Percentiles rank a stretch among this genome's conserved stretches.
Conservation (phyloP, 345 rosid species). For the Citrus maxima region DNA sequence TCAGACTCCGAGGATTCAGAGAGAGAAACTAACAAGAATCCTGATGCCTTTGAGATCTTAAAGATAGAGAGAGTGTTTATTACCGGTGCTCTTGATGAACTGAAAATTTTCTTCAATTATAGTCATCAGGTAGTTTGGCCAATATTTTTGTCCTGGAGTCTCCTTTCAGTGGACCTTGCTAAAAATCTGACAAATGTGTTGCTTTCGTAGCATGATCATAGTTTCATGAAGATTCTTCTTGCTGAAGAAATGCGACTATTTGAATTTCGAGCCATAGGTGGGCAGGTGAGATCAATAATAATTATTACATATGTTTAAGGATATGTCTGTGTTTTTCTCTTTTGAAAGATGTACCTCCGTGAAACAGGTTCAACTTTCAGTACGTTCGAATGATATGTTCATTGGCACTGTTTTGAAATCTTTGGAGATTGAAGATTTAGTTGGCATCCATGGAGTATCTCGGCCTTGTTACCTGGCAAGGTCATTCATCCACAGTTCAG, state of each 20-base stretch:
- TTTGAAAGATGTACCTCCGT: conserved; percentile 18
- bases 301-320: conserved; percentile 1
- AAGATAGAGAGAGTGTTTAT: conserved; percentile 62
- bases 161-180: conserved; percentile 16
- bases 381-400: conserved; percentile 73
- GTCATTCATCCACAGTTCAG: conserved; percentile 65
- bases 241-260: conserved; percentile 67
- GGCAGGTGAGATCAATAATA: conserved; percentile 58
- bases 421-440: conserved; percentile 94
- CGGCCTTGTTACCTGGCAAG: conserved; percentile 76
- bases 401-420: conserved; percentile 85
- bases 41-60: conserved; percentile 35
- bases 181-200: conserved; percentile 28
- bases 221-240: conserved; percentile 67
- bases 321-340: conserved; percentile 19
- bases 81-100: conserved; percentile 88
- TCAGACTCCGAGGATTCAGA: conserved; percentile 77
- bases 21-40: conserved; percentile 40
- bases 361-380: conserved; percentile 79
- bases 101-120: conserved; percentile 75
- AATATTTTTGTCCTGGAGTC: conserved; percentile 15
- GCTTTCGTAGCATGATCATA: conserved; percentile 48
- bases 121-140: conserved; percentile 47
- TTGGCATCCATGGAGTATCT: conserved; percentile 44
- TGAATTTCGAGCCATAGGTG: conserved; percentile 93